Conservation (phyloP, 768 basidiomycete genomes). For the Solioccasus polychromus region DNA sequence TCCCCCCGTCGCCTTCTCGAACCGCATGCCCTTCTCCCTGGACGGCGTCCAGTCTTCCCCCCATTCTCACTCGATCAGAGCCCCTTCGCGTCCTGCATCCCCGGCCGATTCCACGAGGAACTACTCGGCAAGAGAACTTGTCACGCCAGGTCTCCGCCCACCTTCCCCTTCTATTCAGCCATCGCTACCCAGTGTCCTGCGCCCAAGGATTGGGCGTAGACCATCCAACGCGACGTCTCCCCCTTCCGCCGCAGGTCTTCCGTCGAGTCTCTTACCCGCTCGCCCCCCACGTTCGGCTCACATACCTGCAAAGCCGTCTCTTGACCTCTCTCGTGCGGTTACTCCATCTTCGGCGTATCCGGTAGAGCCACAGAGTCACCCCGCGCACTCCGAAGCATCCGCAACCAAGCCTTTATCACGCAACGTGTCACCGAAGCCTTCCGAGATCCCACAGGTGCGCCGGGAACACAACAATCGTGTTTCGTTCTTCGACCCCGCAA, state of each 20-base stretch:
- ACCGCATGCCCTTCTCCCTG: constrained; percentile 4
- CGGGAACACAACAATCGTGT: constrained; percentile 67
- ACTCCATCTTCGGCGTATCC: constrained; percentile 16
- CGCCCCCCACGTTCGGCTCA: constrained; percentile 25
- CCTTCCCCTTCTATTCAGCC: constrained; percentile 25
- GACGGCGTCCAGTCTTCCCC: constrained; percentile 24
- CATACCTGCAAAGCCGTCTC: constrained; percentile 15
- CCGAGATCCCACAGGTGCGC: constrained; percentile 38
- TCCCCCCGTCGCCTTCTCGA: constrained; percentile 3
- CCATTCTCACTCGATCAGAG: constrained; percentile 24
- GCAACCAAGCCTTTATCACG: constrained; percentile 26
- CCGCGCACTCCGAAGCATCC: constrained; percentile 20
- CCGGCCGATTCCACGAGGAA: constrained; percentile 31
- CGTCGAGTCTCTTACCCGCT: constrained; percentile 25
- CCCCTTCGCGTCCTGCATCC: constrained; percentile 40
- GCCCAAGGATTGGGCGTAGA: constrained; percentile 37
- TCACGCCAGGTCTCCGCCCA: constrained; percentile 18
- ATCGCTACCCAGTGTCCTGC: constrained; percentile 30
- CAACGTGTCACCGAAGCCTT: constrained; percentile 28
- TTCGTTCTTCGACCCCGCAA: constrained; percentile 79
- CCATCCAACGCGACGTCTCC: constrained; percentile 44
- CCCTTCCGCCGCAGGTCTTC: constrained; percentile 26
- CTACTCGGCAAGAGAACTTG: constrained; percentile 24
- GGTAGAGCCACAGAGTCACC: constrained; percentile 7
- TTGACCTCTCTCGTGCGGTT: constrained; percentile 16